These are phyloP conservation scores for Leucaena leucocephala DNA, from an alignment of 306 rosid genomes.

Conservation along the genomic window DNA sequence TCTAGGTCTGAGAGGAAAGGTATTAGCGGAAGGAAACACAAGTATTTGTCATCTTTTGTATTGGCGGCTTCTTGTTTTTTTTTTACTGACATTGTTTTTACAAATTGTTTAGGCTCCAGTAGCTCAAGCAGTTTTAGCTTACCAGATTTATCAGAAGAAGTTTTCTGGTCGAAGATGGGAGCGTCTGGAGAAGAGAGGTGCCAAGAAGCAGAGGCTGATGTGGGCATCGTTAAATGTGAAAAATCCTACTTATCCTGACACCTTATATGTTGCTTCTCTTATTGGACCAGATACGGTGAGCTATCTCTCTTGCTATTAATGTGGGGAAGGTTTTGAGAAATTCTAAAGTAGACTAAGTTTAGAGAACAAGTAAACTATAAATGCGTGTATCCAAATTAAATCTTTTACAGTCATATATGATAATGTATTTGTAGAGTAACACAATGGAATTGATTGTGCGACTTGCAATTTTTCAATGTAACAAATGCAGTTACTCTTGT, in stretches of 20 bases:
- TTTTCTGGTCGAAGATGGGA: constrained; percentile 9
- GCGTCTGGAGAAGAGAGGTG: constrained; percentile 19
- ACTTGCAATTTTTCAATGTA: too few relatives aligned
- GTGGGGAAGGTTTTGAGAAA: too few relatives aligned
- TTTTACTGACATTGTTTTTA: constrained; percentile 12
- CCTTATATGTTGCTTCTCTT: constrained; percentile 47
- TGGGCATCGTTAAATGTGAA: constrained; percentile 55
- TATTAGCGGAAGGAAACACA: not conserved
- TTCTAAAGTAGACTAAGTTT: not conserved
- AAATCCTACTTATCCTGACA: constrained; percentile 37
- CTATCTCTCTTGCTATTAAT: too few relatives aligned
- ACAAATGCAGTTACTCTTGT: too few relatives aligned
- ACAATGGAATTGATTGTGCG: too few relatives aligned
- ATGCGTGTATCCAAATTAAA: not conserved
- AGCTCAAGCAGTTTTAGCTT: constrained; percentile 52
- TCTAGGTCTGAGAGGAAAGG: constrained; percentile 88
- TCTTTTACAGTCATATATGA: too few relatives aligned
- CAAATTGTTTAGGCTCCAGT: constrained; percentile 41
- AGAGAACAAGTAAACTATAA: not conserved
- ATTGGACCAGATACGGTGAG: constrained; percentile 77
- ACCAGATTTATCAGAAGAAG: constrained; percentile 33
- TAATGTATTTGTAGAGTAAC: too few relatives aligned
- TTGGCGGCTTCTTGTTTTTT: not conserved
- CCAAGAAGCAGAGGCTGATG: constrained; percentile 46
- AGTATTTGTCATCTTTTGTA: not conserved